A percentile compares a stretch with the other conserved stretches of the same genome.
These are phyloP conservation scores for Oryza brachyantha DNA, from an alignment of 176 grass and related monocot species.

Conservation along the genomic window DNA sequence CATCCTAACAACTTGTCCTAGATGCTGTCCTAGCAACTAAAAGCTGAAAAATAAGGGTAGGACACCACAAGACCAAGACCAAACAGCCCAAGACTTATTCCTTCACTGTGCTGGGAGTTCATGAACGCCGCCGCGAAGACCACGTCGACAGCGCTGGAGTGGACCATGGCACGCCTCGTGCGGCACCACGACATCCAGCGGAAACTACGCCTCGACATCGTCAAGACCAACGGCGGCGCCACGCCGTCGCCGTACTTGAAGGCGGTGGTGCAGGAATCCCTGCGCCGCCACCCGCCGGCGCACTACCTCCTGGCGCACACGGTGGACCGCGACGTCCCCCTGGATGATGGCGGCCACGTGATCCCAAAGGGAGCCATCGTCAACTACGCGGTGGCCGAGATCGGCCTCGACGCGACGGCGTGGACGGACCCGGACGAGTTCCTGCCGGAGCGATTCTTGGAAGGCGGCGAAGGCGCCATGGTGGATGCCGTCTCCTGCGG, in stretches of 20 bases:
- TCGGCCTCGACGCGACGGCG: neutral
- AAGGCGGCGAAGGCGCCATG: neutral
- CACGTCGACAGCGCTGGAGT: slow-evolving; percentile 22
- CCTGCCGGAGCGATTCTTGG: slow-evolving; percentile 1
- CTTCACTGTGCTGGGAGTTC: slow-evolving; percentile 48
- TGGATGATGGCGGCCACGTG: neutral
- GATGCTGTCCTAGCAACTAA: no score
- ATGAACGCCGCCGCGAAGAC: slow-evolving; percentile 38
- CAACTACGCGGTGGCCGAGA: slow-evolving; percentile 12
- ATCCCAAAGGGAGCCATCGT: slow-evolving; percentile 21
- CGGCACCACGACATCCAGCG: slow-evolving; percentile 29
- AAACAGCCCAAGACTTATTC: no score
- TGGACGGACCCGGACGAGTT: slow-evolving; percentile 10
- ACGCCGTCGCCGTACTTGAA: neutral
- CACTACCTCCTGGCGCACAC: slow-evolving; percentile 36
- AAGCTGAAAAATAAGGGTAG: no score
- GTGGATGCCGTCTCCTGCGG: neutral
- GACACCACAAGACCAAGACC: no score
- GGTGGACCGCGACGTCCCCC: neutral
- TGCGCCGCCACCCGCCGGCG: slow-evolving; percentile 35
- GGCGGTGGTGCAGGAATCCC: slow-evolving; percentile 28
- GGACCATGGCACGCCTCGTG: slow-evolving; percentile 33
- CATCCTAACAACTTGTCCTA: no score
- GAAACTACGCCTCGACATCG: neutral
- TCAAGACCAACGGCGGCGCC: no score